Evolutionary conservation across 2,329 filamentous ascomycete genomes (phyloP).

Genomic region (Achaetomium macrosporum): DNA sequence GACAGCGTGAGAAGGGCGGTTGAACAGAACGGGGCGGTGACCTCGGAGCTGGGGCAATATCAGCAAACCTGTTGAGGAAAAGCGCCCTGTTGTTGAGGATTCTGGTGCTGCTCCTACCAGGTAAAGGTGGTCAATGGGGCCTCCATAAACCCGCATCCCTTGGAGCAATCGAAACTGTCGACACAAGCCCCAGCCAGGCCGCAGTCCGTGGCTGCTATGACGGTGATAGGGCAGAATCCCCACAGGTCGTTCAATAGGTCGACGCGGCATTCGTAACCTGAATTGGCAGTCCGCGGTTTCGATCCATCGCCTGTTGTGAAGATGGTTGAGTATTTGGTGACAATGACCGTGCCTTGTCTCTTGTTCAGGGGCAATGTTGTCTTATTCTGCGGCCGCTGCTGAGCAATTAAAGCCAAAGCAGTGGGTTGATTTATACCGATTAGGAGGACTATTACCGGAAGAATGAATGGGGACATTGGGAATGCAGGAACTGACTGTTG

Average conservation of each 20-base stretch:
- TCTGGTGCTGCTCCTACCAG: slow-evolving; percentile 28
- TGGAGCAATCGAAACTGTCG: slow-evolving; percentile 29
- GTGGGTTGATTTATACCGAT: background rate
- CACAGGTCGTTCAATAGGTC: slow-evolving; percentile 33
- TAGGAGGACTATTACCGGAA: background rate
- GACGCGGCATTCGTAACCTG: slow-evolving; percentile 34
- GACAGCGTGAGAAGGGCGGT: slow-evolving; percentile 31
- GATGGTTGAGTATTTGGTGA: background rate
- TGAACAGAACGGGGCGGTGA: slow-evolving; percentile 29
- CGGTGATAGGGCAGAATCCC: slow-evolving; percentile 36
- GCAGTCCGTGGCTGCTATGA: slow-evolving; percentile 33
- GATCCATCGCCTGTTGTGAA: slow-evolving; percentile 26
- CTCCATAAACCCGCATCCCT: slow-evolving; percentile 29
- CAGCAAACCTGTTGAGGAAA: no score
- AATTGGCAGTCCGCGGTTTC: slow-evolving; percentile 28
- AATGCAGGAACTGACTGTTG: no score
- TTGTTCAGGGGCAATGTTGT: background rate
- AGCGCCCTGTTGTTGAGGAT: no score
- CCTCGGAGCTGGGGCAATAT: background rate
- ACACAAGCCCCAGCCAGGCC: slow-evolving; percentile 34
- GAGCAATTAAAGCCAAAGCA: background rate
- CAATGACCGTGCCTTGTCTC: slow-evolving; percentile 29
- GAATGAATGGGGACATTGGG: background rate
- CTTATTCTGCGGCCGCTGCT: background rate
- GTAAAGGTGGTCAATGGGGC: slow-evolving; percentile 31